A percentile compares a stretch with the other conserved stretches of the same genome.
Evolutionary conservation across 2,329 filamentous ascomycete genomes (phyloP).

Genomic region (Chaetothyriales sp.): DNA sequence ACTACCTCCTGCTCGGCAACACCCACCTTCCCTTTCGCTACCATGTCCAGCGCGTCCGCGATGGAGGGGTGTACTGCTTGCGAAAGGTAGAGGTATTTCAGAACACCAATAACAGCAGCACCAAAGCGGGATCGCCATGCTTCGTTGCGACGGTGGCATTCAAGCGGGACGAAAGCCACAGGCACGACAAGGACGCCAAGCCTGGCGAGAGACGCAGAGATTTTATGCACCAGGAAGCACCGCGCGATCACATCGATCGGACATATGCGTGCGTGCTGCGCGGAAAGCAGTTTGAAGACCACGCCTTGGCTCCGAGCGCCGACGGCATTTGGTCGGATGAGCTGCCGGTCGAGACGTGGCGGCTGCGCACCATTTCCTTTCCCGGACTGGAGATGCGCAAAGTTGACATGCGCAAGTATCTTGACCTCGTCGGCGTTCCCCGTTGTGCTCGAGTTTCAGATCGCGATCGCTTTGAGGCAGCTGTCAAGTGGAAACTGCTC

Average conservation of each 20-base stretch:
- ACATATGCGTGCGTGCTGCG: slow-evolving; percentile 22
- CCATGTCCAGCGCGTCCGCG: slow-evolving; percentile 36
- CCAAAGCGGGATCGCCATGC: slow-evolving; percentile 4
- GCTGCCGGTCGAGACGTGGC: slow-evolving; percentile 18
- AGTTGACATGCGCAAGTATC: slow-evolving; percentile 39
- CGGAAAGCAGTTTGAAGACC: slow-evolving; percentile 23
- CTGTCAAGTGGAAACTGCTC: slow-evolving; percentile 30
- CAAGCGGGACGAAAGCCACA: slow-evolving; percentile 11
- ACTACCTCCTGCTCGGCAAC: slow-evolving; percentile 37
- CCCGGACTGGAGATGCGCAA: slow-evolving; percentile 37
- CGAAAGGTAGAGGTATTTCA: slow-evolving; percentile 41
- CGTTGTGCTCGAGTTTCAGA: slow-evolving; percentile 16
- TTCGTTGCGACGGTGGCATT: slow-evolving; percentile 14
- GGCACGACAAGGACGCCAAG: neutral
- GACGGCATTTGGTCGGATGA: slow-evolving; percentile 27
- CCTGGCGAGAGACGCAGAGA: slow-evolving; percentile 4
- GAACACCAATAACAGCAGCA: slow-evolving; percentile 19
- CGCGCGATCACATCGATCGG: slow-evolving; percentile 18
- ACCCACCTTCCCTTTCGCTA: slow-evolving; percentile 38
- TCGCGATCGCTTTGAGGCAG: slow-evolving; percentile 11
- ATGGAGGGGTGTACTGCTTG: slow-evolving; percentile 40
- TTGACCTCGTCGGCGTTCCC: slow-evolving; percentile 17
- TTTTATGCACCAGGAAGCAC: slow-evolving; percentile 14
- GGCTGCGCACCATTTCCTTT: slow-evolving; percentile 22
- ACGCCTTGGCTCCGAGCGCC: slow-evolving; percentile 22